Percentiles rank a stretch among this genome's conserved stretches.
Evolutionary conservation across 192 early-diverging fungal species (phyloP).

Genomic region (Coemansia sp.): DNA sequence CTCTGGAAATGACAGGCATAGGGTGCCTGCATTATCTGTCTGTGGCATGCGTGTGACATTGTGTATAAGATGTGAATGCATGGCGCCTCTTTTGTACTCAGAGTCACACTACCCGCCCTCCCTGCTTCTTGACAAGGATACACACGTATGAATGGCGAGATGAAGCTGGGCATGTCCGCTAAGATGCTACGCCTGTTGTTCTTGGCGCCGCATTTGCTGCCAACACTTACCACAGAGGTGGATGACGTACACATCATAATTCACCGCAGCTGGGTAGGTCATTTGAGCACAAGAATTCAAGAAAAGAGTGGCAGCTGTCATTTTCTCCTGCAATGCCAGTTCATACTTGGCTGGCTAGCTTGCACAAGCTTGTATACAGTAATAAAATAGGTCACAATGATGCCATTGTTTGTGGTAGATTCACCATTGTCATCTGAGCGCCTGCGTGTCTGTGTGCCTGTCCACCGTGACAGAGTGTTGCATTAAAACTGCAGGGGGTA

Average conservation of each 20-base stretch:
- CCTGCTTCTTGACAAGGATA: neutral
- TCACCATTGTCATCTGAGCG: slow-evolving; percentile 9
- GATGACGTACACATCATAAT: neutral
- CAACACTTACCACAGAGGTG: neutral
- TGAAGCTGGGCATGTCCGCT: neutral
- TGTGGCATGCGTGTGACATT: neutral
- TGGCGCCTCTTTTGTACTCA: slow-evolving; percentile 3
- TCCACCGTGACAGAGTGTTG: neutral
- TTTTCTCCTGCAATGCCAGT: neutral
- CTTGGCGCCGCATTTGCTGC: neutral
- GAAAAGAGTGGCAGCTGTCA: neutral
- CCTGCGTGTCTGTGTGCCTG: neutral
- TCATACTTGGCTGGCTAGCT: neutral
- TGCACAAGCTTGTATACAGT: neutral
- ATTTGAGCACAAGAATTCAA: neutral
- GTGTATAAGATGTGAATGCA: neutral
- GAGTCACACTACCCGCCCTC: neutral
- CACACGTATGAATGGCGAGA: neutral
- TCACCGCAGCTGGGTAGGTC: neutral
- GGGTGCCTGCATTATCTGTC: neutral
- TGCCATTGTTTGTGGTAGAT: slow-evolving; percentile 8
- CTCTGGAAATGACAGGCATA: slow-evolving; percentile 2
- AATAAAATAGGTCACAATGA: slow-evolving; percentile 2
- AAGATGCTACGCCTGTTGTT: neutral
- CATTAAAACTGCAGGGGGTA: neutral